Conservation (phyloP, 73 alveolate species). For the Tetrahymena borealis region DNA sequence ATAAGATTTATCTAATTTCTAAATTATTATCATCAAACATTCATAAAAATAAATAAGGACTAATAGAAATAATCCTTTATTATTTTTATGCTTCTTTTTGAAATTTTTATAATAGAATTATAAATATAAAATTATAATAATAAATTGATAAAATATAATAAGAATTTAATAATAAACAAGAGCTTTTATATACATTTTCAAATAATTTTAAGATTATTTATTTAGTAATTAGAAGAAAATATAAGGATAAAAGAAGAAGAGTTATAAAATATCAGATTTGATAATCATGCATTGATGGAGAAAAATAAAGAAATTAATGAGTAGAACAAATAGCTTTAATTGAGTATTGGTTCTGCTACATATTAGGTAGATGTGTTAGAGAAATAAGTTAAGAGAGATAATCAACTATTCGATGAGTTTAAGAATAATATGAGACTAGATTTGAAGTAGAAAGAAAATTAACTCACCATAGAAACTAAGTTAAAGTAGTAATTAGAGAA, state of each 20-base stretch:
- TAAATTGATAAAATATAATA: too few relatives aligned
- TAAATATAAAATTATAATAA: too few relatives aligned
- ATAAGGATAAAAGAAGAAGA: background rate
- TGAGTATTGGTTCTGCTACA: background rate
- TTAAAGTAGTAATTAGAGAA: background rate
- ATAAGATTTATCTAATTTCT: too few relatives aligned
- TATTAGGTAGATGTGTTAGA: background rate
- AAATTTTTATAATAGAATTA: too few relatives aligned
- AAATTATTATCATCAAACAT: too few relatives aligned
- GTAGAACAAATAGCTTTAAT: background rate
- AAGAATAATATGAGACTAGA: background rate
- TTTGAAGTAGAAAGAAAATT: background rate
- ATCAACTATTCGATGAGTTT: background rate
- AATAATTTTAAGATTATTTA: background rate
- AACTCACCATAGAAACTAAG: background rate
- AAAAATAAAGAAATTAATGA: background rate
- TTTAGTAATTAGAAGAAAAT: background rate
- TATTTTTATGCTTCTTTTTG: too few relatives aligned
- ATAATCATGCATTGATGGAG: background rate
- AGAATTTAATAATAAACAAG: too few relatives aligned
- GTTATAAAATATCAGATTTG: background rate
- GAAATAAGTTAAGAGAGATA: background rate
- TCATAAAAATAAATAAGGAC: too few relatives aligned
- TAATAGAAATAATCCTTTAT: too few relatives aligned
- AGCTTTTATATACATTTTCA: background rate